These are phyloP conservation scores for Apiotrichum gracile DNA, from an alignment of 1,284 basidiomycete species.

Conservation along the genomic window DNA sequence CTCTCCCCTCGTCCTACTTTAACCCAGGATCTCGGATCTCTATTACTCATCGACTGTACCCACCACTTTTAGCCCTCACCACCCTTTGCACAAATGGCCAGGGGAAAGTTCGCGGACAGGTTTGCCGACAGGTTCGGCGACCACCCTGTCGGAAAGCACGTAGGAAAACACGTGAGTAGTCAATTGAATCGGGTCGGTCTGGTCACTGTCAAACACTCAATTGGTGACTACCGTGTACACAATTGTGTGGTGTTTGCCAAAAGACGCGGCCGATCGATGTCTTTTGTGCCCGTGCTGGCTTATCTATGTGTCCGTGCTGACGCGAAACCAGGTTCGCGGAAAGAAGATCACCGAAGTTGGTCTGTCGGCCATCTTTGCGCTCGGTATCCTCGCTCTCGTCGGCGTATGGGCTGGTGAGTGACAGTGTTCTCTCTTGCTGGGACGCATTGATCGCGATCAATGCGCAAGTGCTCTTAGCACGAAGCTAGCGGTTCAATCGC, in stretches of 20 bases:
- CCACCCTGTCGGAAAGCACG: conserved; percentile 10
- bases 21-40: not conserved
- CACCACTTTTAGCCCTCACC: not conserved
- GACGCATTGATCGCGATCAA: too few relatives aligned
- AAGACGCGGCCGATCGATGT: not conserved
- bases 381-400: conserved; percentile 13
- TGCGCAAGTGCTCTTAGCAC: not conserved
- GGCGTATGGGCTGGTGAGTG: conserved; percentile 18
- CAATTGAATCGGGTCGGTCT: too few relatives aligned
- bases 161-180: not conserved
- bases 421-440: too few relatives aligned
- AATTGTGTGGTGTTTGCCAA: not conserved
- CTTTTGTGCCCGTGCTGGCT: not conserved
- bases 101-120: conserved; percentile 8
- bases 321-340: conserved; percentile 10
- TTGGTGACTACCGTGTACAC: too few relatives aligned
- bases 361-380: conserved; percentile 7
- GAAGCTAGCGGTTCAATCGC: too few relatives aligned
- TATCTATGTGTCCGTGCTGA: not conserved
- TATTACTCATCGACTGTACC: not conserved
- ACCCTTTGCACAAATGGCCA: not conserved
- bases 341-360: conserved; percentile 9
- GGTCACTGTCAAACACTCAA: not conserved
- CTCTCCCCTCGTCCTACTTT: not conserved
- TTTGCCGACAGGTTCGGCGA: conserved; percentile 14